phyloP scores from a whole-genome alignment of 148 eudicot species.

The Camellia sinensis region DNA sequence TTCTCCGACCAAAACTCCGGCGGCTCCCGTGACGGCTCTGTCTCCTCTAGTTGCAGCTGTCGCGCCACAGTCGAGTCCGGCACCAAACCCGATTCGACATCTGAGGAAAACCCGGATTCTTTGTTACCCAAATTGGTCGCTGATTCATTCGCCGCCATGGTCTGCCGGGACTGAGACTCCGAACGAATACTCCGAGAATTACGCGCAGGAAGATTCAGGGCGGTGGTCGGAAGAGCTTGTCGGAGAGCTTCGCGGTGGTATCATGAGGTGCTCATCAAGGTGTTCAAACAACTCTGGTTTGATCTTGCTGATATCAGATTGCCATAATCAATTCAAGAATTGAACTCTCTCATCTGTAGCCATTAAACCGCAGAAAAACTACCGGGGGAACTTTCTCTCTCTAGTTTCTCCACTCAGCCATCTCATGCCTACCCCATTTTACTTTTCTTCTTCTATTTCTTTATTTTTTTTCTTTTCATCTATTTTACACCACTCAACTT shows the following conservation, averaged over 20 bases:
- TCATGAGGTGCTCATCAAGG: constrained; percentile 75
- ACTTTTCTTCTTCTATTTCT: too few species aligned
- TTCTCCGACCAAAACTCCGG: too few species aligned
- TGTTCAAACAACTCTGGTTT: constrained; percentile 90
- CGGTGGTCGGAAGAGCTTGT: constrained; percentile 27
- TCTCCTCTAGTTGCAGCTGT: constrained; percentile 31
- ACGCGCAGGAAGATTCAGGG: constrained; percentile 32
- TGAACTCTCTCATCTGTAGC: too few species aligned
- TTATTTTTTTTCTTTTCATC: too few species aligned
- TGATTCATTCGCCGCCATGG: background rate
- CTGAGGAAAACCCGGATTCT: constrained; percentile 6
- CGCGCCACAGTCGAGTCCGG: constrained; percentile 24
- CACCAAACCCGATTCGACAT: constrained; percentile 9
- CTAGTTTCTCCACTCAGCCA: too few species aligned
- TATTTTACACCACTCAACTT: too few species aligned
- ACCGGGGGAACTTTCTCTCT: too few species aligned
- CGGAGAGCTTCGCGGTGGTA: constrained; percentile 77
- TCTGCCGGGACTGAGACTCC: constrained; percentile 45
- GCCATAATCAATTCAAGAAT: background rate
- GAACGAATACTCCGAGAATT: constrained; percentile 60
- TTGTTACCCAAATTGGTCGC: background rate
- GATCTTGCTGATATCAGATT: constrained; percentile 38
- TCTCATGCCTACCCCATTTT: too few species aligned
- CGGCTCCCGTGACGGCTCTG: too few species aligned
- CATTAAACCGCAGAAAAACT: too few species aligned